Evolutionary conservation across 208 protist genomes (phyloP).

Genomic region (Spongospora subterranea): DNA sequence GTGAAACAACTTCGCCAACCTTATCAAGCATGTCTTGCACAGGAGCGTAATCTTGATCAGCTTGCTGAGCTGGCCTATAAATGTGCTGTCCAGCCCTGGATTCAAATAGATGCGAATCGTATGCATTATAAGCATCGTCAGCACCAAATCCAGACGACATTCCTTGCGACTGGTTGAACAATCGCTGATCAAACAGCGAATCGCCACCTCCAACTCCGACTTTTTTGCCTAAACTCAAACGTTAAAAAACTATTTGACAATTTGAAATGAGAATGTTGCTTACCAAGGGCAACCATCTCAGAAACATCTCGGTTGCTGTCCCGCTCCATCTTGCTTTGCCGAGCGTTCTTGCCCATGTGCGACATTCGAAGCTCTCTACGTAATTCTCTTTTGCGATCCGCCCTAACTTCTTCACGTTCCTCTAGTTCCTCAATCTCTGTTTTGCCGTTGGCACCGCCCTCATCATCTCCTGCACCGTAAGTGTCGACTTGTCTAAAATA

Average conservation of each 20-base stretch:
- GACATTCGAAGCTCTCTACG: slow-evolving; percentile 76
- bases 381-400: slow-evolving; percentile 78
- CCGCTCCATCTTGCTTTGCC: slow-evolving; percentile 61
- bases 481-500: slow-evolving; percentile 2
- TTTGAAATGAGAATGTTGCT: not conserved
- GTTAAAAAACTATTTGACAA: not conserved
- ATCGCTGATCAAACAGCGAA: slow-evolving; percentile 80
- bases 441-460: not conserved
- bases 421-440: not conserved
- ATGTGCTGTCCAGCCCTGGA: slow-evolving; percentile 66
- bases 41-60: slow-evolving; percentile 61
- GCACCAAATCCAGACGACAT: slow-evolving; percentile 76
- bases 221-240: slow-evolving; percentile 58
- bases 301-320: slow-evolving; percentile 81
- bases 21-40: slow-evolving; percentile 60
- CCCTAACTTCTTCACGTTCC: slow-evolving; percentile 76
- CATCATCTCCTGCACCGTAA: not conserved
- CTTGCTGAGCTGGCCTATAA: slow-evolving; percentile 70
- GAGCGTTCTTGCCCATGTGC: slow-evolving; percentile 49
- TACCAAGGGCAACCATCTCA: slow-evolving; percentile 83
- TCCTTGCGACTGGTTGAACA: slow-evolving; percentile 79
- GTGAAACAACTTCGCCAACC: not conserved
- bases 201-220: slow-evolving; percentile 67
- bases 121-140: slow-evolving; percentile 84
- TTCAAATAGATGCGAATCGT: slow-evolving; percentile 80